A percentile compares a stretch with the other conserved stretches of the same genome.
Evolutionary conservation across 192 early-diverging fungal species (phyloP).

Genomic region (Kickxella alabastrina): DNA sequence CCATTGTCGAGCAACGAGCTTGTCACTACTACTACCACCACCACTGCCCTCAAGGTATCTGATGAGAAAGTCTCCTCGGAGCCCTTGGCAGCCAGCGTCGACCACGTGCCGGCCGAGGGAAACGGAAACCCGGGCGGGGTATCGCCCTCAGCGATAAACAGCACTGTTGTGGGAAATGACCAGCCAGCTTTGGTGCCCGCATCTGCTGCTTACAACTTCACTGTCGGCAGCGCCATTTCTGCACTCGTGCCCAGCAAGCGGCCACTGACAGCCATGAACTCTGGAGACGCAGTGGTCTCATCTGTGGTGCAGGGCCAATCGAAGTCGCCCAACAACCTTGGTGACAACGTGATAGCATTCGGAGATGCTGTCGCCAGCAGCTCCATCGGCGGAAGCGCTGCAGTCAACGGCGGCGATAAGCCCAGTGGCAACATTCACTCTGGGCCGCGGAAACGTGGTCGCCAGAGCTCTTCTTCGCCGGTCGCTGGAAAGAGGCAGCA

Average conservation of each 20-base stretch:
- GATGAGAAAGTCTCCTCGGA: not conserved
- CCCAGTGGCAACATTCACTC: not conserved
- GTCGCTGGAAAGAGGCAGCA: too few species aligned
- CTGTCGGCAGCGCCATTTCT: constrained; percentile 1
- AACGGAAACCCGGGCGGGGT: not conserved
- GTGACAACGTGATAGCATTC: too few species aligned
- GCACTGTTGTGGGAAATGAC: not conserved
- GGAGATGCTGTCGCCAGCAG: not conserved
- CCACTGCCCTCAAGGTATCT: constrained; percentile 5
- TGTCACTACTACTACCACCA: not conserved
- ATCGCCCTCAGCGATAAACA: not conserved
- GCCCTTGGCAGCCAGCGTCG: too few species aligned
- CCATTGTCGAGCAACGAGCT: constrained; percentile 9
- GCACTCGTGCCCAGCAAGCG: constrained; percentile 48
- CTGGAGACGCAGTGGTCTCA: constrained; percentile 10
- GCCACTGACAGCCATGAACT: constrained; percentile 16
- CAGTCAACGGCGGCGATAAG: not conserved
- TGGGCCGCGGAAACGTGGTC: not conserved
- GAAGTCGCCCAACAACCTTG: constrained; percentile 1
- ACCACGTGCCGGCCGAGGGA: not conserved
- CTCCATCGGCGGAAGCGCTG: not conserved
- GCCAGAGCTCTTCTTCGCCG: not conserved
- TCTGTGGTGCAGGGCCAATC: not conserved
- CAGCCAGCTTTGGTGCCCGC: not conserved
- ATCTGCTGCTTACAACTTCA: constrained; percentile 4